Evolutionary conservation across 1,139 yeast species (phyloP), one percentile per base, ranked within the genome.

Genomic region (Candida sp.): DNA sequence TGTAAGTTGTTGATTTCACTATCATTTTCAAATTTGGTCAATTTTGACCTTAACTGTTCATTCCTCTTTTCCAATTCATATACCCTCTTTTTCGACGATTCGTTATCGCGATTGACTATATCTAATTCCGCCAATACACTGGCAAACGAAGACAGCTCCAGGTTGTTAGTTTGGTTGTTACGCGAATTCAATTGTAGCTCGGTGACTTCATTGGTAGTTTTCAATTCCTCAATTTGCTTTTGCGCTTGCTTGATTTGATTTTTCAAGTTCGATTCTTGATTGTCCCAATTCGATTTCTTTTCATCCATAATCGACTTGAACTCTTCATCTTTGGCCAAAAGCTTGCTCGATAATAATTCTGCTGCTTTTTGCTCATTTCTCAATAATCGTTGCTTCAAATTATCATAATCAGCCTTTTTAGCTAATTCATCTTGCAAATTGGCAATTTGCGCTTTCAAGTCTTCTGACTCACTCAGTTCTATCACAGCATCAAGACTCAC

Each of bases 61-160:
- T 89, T 91, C 49, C 96, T 74, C 51, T 78, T 79, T 59, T 89
- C 96, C 43, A 90, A 75, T 52, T 86, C 90, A 43, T 80, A 61
- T 2, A 83, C 77, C 45, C 95, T 73, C 43, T 80, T 70, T 53
- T 87, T 87, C 34, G 89, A 79, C 23, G 81, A 64, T 55, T 87
- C 96, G 8, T 87, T 78, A 54, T 90, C 97, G 49, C 88, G 77
- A 2, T 83, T 75, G 8, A 87, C 75, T 36, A 86, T 70, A 45
- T 84, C 90, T 32, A 86, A 68, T 53, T 84, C 88, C 2, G 77
- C 73, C 52, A 70, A 52, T 3, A 67, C 51, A 0, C 75, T 60
- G 2, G 69, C 61, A 12, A 68, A 58, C 4, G 60, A 45, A 5
- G 43, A 35, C 12, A 22, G 27, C n/a, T 42, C 45, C 6, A 35